Base-by-base conservation (phyloP, 2,329 filamentous ascomycete genomes). In the Mycosphaerella sp. region DNA sequence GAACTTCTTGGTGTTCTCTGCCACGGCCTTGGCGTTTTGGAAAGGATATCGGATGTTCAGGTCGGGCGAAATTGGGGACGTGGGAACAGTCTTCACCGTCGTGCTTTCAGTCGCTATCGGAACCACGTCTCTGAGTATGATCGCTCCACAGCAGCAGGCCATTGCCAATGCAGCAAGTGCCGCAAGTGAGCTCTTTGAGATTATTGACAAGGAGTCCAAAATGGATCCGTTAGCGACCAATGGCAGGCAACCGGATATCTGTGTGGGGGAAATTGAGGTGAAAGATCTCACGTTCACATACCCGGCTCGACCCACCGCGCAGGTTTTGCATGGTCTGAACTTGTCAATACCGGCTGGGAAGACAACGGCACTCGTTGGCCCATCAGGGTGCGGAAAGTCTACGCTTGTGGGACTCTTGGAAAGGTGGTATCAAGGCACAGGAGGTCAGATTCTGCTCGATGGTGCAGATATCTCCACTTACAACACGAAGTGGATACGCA, bases 251-350 rank as follows among this genome's bases (percentile, higher is more conserved):
- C 65, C 63, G 2, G 32, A 28, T 9, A 27, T 41, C 5, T 65
- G 62, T 25, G 41, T 37, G 8, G 67, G 68, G 7, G 77, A 84
- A 45, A 83, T 87, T 43, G 68, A 76, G 4, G 79, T 90, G 25
- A 70, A 79, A 9, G 73, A 80, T 37, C 78, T 90, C 9, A 78
- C 75, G n/a, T 89, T 90, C 61, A 79, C 84, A 1, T 90, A 90
- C 60, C 86, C 86, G 13, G 0, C 71, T 5, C 63, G 71, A 58
- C 52, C 70, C 57, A 64, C 54, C 50, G 64, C 66, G 6, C 59
- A 56, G 25, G 70, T 74, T 0, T 59, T 74, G 5, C 60, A 68
- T 44, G 57, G 62, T 13, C 53, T 73, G 7, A 64, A 54, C 35
- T 55, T 72, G 5, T 58, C 44, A 2, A 64, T 73, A 2, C 70